Evolutionary conservation across 495 filamentous ascomycete genomes (phyloP).

Genomic region (Neurospora hispaniola): DNA sequence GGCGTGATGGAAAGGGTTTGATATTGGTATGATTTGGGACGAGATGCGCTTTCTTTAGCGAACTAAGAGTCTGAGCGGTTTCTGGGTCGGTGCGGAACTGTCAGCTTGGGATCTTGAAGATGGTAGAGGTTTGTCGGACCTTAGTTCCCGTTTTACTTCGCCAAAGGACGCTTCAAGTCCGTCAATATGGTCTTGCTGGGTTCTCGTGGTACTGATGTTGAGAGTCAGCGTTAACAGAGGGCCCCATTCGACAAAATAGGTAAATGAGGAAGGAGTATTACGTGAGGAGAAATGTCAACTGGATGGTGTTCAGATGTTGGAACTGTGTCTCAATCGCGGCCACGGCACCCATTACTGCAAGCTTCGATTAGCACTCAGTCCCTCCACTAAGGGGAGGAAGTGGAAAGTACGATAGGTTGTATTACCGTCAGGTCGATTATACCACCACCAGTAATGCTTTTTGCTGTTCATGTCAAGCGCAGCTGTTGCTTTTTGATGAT

Average conservation of each 20-base stretch:
- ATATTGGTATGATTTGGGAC: too few relatives aligned
- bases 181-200: not conserved
- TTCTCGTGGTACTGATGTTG: not conserved
- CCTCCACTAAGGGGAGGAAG: not conserved
- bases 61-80: too few relatives aligned
- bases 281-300: not conserved
- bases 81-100: not conserved
- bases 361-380: not conserved
- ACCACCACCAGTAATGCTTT: not conserved
- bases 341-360: not conserved
- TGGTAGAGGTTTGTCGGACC: not conserved
- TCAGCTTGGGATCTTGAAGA: not conserved
- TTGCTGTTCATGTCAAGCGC: fast-evolving
- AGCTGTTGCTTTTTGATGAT: not conserved
- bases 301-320: not conserved
- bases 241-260: too few relatives aligned
- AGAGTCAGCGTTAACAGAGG: too few relatives aligned
- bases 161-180: not conserved
- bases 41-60: too few relatives aligned
- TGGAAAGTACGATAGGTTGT: too few relatives aligned
- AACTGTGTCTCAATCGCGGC: not conserved
- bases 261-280: not conserved
- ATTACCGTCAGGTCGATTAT: not conserved
- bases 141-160: not conserved
- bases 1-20: too few relatives aligned